phyloP scores from a whole-genome alignment of 805 yeast genomes.

The Lipomyces sp. region DNA sequence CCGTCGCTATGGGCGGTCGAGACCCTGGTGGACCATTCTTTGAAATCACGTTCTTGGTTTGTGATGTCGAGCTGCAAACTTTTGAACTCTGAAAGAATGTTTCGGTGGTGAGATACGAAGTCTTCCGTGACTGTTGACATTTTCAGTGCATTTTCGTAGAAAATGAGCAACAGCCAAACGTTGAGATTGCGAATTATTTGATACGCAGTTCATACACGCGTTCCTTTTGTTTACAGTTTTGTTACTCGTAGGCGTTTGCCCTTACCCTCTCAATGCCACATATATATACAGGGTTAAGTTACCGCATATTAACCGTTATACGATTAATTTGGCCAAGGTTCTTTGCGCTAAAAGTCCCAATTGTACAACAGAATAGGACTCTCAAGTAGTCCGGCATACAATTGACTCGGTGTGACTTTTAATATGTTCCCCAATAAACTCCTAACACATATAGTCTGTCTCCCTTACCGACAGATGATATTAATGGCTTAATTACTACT shows the following conservation, averaged over 20 bases:
- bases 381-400: neutral
- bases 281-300: too few relatives aligned
- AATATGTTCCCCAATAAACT: neutral
- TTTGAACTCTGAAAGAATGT: conserved; percentile 7
- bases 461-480: neutral
- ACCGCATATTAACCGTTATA: too few relatives aligned
- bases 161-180: neutral
- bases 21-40: conserved; percentile 21
- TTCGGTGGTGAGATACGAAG: conserved; percentile 4
- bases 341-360: too few relatives aligned
- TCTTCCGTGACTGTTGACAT: conserved; percentile 4
- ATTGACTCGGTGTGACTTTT: neutral
- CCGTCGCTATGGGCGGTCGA: conserved; percentile 19
- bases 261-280: too few relatives aligned
- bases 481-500: neutral
- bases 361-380: neutral
- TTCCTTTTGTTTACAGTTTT: conserved; percentile 15
- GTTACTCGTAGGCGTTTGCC: too few relatives aligned
- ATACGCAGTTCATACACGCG: neutral
- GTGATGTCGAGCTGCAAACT: conserved; percentile 10
- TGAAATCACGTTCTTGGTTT: conserved; percentile 23
- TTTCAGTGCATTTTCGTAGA: neutral
- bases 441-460: neutral
- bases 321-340: too few relatives aligned
- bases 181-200: conserved; percentile 7